Evolutionary conservation across 1,284 basidiomycete genomes (phyloP).

Genomic region (Leccinum griseonigrum): DNA sequence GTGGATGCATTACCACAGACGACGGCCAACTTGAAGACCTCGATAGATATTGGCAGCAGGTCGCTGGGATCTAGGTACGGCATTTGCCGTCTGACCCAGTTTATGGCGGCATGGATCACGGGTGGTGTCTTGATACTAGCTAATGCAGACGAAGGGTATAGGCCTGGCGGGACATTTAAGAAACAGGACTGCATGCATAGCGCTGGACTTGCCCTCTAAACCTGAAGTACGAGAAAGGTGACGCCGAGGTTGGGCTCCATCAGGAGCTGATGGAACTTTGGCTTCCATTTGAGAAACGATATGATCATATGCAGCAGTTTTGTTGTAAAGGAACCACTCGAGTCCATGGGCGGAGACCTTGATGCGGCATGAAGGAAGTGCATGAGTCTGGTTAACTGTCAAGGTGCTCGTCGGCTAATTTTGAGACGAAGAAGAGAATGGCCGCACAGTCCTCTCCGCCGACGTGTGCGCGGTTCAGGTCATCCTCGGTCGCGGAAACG

Average conservation of each 20-base stretch:
- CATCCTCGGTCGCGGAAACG: slow-evolving; percentile 61
- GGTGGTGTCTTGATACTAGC: slow-evolving; percentile 41
- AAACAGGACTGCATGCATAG: slow-evolving; percentile 14
- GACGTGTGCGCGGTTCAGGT: slow-evolving; percentile 54
- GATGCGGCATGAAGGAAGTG: slow-evolving; percentile 69
- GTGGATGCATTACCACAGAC: slow-evolving; percentile 84
- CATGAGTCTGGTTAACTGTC: slow-evolving; percentile 35
- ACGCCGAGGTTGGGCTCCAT: slow-evolving; percentile 16
- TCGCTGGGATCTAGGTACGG: slow-evolving; percentile 76
- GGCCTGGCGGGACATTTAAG: slow-evolving; percentile 23
- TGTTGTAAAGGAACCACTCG: slow-evolving; percentile 90
- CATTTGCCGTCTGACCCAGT: slow-evolving; percentile 58
- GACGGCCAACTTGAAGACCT: slow-evolving; percentile 71
- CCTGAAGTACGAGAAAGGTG: slow-evolving; percentile 27
- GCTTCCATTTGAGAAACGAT: slow-evolving; percentile 74
- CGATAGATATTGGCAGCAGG: slow-evolving; percentile 77
- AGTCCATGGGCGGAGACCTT: slow-evolving; percentile 78
- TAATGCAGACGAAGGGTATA: slow-evolving; percentile 33
- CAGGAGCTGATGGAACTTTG: slow-evolving; percentile 33
- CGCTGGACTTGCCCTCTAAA: slow-evolving; percentile 24
- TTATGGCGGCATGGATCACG: slow-evolving; percentile 42
- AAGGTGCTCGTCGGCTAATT: slow-evolving; percentile 6
- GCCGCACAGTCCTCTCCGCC: slow-evolving; percentile 49
- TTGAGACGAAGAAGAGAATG: neutral
- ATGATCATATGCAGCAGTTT: slow-evolving; percentile 82